Evolutionary conservation across 352 stramenopile species (phyloP).

Genomic region (Pythium pyrilobum): DNA sequence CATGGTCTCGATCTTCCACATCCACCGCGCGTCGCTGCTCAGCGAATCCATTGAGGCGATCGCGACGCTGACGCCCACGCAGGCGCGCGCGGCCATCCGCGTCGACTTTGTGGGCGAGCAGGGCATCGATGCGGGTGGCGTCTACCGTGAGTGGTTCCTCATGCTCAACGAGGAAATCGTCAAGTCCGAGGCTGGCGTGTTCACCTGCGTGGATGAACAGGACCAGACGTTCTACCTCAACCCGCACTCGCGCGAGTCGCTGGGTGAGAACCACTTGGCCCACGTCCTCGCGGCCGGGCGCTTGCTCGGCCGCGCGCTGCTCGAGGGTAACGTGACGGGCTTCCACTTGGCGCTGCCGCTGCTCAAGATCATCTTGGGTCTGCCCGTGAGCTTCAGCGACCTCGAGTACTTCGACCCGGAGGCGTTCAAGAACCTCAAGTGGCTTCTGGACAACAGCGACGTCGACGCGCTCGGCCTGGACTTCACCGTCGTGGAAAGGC

Average conservation of each 20-base stretch:
- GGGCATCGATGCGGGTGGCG: constrained; percentile 54
- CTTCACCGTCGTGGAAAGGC: constrained; percentile 44
- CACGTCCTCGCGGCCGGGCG: constrained; percentile 20
- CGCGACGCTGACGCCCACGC: neutral
- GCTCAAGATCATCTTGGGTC: constrained; percentile 92
- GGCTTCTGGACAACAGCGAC: constrained; percentile 20
- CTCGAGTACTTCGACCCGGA: constrained; percentile 55
- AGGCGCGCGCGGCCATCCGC: constrained; percentile 29
- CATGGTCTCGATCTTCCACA: constrained; percentile 15
- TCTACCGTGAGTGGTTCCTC: constrained; percentile 68
- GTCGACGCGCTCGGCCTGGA: constrained; percentile 33
- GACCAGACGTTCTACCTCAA: constrained; percentile 33
- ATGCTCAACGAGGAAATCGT: constrained; percentile 30
- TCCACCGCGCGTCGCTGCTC: constrained; percentile 20
- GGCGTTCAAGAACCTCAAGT: constrained; percentile 24
- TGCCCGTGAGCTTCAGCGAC: constrained; percentile 87
- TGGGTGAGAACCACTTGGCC: constrained; percentile 24
- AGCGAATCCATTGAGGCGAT: constrained; percentile 26
- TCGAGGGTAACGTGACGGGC: constrained; percentile 80
- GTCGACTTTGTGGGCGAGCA: constrained; percentile 52
- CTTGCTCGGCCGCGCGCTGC: constrained; percentile 21
- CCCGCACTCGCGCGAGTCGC: constrained; percentile 12
- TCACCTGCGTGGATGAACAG: constrained; percentile 21
- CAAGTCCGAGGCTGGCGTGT: constrained; percentile 16
- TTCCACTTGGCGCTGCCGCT: constrained; percentile 89